Conservation (phyloP, 169 alveolate species). For the Theileria sp. region DNA sequence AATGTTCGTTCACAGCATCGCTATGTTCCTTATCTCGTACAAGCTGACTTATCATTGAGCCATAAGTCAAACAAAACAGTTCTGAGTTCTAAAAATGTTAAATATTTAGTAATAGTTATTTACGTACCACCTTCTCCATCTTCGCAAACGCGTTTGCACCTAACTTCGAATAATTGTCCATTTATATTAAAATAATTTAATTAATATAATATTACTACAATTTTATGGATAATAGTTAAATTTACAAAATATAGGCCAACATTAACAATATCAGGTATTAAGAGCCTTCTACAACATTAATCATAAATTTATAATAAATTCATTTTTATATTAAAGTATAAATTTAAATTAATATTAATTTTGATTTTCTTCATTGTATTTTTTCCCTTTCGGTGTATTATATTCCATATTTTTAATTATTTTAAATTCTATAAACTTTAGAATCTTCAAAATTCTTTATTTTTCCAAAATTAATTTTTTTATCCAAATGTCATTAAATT, state of each 20-base stretch:
- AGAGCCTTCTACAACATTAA: background rate
- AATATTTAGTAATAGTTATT: background rate
- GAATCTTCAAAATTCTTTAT: background rate
- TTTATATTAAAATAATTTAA: conserved; percentile 35
- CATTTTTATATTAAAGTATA: background rate
- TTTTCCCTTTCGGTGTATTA: background rate
- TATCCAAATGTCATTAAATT: background rate
- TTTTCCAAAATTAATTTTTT: background rate
- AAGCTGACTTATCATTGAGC: conserved; percentile 85
- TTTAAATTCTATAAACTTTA: conserved; percentile 1
- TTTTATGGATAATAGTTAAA: background rate
- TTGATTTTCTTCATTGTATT: background rate
- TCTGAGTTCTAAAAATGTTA: conserved; percentile 78
- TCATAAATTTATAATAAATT: background rate
- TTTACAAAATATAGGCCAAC: background rate
- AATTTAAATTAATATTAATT: too few relatives aligned
- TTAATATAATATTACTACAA: background rate
- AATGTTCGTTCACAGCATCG: conserved; percentile 87
- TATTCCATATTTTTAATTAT: too few relatives aligned
- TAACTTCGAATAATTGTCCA: conserved; percentile 70
- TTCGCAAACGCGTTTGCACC: conserved; percentile 77
- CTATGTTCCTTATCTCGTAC: conserved; percentile 87
- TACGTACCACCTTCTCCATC: conserved; percentile 71
- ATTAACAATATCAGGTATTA: background rate
- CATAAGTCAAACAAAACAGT: conserved; percentile 85